These are phyloP conservation scores for Aphanomyces euteiches DNA, from an alignment of 352 stramenopile genomes.

Conservation along the genomic window DNA sequence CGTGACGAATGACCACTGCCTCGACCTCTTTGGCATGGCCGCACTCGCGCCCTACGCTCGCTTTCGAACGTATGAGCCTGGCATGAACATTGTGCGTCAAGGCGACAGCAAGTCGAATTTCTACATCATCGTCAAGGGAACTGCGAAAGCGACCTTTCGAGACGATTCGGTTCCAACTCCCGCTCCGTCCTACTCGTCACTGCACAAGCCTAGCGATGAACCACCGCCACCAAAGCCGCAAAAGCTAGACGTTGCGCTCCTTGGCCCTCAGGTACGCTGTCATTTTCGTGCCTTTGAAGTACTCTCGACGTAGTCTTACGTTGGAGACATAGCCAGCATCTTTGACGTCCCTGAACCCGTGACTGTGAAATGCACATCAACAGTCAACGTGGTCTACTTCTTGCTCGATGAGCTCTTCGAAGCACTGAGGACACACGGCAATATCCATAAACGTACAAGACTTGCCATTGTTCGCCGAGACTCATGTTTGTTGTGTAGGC, in stretches of 20 bases:
- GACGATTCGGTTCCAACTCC: conserved; percentile 2
- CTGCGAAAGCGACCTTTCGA: conserved; percentile 16
- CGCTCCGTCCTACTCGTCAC: not conserved
- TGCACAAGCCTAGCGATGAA: not conserved
- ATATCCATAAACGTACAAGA: conserved; percentile 1
- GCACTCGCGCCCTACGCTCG: conserved; percentile 9
- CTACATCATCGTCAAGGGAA: conserved; percentile 20
- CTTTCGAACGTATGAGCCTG: conserved; percentile 10
- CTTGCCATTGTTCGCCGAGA: not conserved
- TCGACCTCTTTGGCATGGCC: conserved; percentile 15
- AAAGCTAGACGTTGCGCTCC: conserved; percentile 13
- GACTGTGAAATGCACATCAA: conserved; percentile 12
- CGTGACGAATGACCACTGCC: conserved; percentile 5
- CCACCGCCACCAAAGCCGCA: not conserved
- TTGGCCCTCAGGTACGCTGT: conserved; percentile 19
- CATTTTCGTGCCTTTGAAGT: conserved; percentile 1
- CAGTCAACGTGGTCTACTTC: conserved; percentile 26
- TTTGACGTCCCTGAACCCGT: conserved; percentile 29
- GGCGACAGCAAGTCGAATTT: conserved; percentile 21
- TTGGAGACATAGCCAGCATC: conserved; percentile 23
- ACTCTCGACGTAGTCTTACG: conserved; percentile 13
- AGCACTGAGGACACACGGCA: not conserved
- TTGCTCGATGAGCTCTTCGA: conserved; percentile 20
- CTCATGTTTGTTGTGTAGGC: not conserved
- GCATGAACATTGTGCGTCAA: conserved; percentile 19